A percentile compares a stretch with the other conserved stretches of the same genome.
These are phyloP conservation scores for Fusarium agapanthi DNA, from an alignment of 2,329 filamentous ascomycete genomes.

Conservation along the genomic window DNA sequence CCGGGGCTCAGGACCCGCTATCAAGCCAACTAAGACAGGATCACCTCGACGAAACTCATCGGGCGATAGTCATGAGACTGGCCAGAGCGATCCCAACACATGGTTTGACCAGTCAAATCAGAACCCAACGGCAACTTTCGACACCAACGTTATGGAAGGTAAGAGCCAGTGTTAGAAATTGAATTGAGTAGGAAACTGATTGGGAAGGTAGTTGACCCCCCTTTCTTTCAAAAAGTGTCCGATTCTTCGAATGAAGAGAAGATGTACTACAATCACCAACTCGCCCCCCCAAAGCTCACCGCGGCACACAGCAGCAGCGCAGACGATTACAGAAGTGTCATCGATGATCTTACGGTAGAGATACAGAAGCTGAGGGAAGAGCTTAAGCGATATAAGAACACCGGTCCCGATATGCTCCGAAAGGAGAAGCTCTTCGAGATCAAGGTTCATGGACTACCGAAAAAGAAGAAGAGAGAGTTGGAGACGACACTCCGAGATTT, in stretches of 20 bases:
- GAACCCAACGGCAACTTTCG: constrained; percentile 55
- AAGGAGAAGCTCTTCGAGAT: constrained; percentile 86
- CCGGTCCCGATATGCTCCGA: constrained; percentile 71
- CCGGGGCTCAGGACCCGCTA: constrained; percentile 36
- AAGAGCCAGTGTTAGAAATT: constrained; percentile 5
- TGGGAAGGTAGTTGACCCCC: constrained; percentile 55
- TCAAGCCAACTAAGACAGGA: constrained; percentile 24
- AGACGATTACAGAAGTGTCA: constrained; percentile 82
- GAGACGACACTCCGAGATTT: constrained; percentile 79
- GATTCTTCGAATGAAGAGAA: constrained; percentile 61
- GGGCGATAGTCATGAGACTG: constrained; percentile 59
- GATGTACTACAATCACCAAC: constrained; percentile 36
- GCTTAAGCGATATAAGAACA: constrained; percentile 74
- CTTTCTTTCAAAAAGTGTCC: constrained; percentile 63
- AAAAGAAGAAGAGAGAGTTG: constrained; percentile 78
- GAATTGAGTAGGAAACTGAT: constrained; percentile 1
- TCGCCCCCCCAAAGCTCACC: constrained; percentile 43
- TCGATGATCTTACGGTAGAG: constrained; percentile 86
- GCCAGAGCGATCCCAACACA: constrained; percentile 58
- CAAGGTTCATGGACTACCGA: constrained; percentile 76
- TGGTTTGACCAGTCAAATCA: constrained; percentile 66
- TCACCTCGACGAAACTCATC: constrained; percentile 54
- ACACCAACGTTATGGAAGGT: constrained; percentile 60
- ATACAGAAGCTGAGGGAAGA: constrained; percentile 82
- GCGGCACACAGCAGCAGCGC: constrained; percentile 66